Conservation (phyloP, 208 protist genomes). For the Angomonas desouzai region DNA sequence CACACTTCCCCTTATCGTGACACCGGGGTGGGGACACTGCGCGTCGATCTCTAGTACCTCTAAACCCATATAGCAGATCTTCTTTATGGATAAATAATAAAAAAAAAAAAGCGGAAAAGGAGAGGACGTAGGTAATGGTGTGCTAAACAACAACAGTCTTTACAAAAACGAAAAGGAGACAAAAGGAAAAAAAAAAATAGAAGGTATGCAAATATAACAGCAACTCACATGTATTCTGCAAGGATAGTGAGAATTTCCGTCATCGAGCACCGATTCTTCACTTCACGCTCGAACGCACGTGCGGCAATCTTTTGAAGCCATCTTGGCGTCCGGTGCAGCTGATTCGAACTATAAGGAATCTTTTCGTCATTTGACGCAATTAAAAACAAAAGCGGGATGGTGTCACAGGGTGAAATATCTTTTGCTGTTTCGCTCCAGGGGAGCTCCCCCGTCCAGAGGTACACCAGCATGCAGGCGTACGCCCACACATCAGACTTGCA, state of each 20-base stretch:
- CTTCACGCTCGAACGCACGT: conserved; percentile 40
- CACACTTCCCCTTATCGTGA: conserved; percentile 58
- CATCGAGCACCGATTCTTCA: conserved; percentile 40
- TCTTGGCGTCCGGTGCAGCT: conserved; percentile 30
- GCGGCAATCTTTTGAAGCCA: conserved; percentile 54
- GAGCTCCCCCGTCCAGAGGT: conserved; percentile 36
- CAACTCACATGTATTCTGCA: conserved; percentile 25
- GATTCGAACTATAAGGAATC: conserved; percentile 30
- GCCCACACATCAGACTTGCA: conserved; percentile 69
- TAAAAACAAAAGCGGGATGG: conserved; percentile 58
- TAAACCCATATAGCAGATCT: too few species aligned
- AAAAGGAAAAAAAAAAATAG: conserved; percentile 13
- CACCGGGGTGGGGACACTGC: conserved; percentile 76
- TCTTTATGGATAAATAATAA: too few species aligned
- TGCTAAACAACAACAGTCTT: too few species aligned
- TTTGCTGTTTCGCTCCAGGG: conserved; percentile 34
- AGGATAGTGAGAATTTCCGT: conserved; percentile 46
- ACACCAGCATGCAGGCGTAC: conserved; percentile 53
- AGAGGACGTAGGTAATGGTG: too few species aligned
- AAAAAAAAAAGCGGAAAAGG: too few species aligned
- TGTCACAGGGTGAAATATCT: conserved; percentile 21
- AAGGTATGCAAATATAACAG: not conserved
- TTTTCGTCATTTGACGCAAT: conserved; percentile 41
- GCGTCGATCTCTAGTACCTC: conserved; percentile 81
- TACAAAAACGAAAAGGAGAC: not conserved